phyloP scores from a whole-genome alignment of 768 basidiomycete species.

The Termitomyces sp. region DNA sequence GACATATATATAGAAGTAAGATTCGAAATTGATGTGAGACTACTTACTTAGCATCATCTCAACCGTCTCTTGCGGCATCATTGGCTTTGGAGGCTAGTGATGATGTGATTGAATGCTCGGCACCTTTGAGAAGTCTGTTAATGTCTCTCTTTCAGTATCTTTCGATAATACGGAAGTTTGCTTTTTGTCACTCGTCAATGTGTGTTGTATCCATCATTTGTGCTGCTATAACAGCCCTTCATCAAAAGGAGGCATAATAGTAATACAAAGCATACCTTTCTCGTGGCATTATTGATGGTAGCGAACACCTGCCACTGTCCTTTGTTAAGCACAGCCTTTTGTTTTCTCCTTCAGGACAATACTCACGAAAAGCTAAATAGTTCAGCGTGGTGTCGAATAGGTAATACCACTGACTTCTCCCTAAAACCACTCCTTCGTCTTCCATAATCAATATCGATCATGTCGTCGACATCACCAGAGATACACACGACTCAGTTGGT shows the following conservation, averaged over 20 bases:
- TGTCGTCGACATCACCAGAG: not conserved
- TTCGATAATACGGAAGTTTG: not conserved
- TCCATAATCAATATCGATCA: not conserved
- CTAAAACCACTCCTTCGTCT: not conserved
- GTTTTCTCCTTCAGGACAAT: not conserved
- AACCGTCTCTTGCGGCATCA: not conserved
- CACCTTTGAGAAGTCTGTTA: not conserved
- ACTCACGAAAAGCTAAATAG: not conserved
- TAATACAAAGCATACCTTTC: not conserved
- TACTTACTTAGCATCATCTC: no score
- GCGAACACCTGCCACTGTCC: not conserved
- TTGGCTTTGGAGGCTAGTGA: not conserved
- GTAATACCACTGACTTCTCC: not conserved
- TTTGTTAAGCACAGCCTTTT: not conserved
- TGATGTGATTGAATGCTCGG: not conserved
- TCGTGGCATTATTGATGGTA: not conserved
- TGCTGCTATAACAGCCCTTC: not conserved
- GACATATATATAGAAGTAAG: not conserved
- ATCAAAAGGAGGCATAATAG: not conserved
- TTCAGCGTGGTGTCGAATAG: not conserved
- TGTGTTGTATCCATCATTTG: not conserved
- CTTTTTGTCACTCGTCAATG: not conserved
- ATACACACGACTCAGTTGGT: not conserved
- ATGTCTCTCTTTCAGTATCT: not conserved
- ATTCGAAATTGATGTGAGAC: no score